phyloP scores from a whole-genome alignment of 2,329 filamentous ascomycete species.

The Parastagonospora avenae region DNA sequence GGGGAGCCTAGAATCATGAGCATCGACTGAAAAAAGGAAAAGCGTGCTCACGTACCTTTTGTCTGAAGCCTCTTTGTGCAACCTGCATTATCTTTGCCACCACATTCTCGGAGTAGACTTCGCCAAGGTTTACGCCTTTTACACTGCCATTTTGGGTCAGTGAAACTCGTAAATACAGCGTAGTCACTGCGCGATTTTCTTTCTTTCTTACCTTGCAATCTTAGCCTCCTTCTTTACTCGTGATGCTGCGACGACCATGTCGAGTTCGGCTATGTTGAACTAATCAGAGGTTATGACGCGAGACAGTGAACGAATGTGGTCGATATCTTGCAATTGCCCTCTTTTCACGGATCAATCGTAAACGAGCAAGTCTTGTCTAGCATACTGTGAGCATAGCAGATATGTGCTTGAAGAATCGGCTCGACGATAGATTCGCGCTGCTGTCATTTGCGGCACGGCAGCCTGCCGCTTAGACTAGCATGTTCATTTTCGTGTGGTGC shows the following conservation, averaged over 20 bases:
- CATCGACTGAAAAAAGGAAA: not conserved
- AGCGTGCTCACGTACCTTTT: constrained; percentile 16
- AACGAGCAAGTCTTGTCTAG: too few relatives aligned
- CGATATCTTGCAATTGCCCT: too few relatives aligned
- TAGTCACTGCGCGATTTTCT: too few relatives aligned
- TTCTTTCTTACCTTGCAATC: constrained; percentile 14
- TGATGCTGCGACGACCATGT: not conserved
- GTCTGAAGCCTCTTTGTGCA: constrained; percentile 33
- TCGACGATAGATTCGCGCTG: too few relatives aligned
- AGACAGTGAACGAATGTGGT: too few relatives aligned
- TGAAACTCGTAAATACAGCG: fast-evolving
- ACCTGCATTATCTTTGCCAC: constrained; percentile 41
- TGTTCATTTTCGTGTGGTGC: constrained; percentile 9
- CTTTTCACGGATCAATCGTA: too few relatives aligned
- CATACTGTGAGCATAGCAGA: too few relatives aligned
- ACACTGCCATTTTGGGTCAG: constrained; percentile 14
- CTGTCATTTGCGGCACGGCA: not conserved
- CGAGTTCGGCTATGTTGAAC: not conserved
- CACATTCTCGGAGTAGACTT: constrained; percentile 37
- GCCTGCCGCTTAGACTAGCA: too few relatives aligned
- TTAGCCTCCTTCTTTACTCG: constrained; percentile 1
- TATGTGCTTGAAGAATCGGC: too few relatives aligned
- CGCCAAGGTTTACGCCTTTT: constrained; percentile 31
- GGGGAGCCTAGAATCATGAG: constrained; percentile 23
- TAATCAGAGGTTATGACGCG: too few relatives aligned